phyloP scores from a whole-genome alignment of 1,284 basidiomycete species.

The Xerocomus minutiporus region DNA sequence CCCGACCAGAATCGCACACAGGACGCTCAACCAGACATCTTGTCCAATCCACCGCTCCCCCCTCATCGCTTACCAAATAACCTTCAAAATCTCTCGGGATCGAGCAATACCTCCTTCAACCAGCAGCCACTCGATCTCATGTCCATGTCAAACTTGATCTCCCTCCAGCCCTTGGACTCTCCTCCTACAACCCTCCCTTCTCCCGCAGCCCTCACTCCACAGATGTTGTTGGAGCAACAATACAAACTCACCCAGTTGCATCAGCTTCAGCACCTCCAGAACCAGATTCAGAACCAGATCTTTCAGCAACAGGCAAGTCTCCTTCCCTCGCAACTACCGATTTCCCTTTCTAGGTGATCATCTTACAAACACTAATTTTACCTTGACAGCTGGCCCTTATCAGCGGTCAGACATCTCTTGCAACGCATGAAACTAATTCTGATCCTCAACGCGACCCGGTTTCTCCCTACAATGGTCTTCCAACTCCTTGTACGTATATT shows the following conservation, averaged over 20 bases:
- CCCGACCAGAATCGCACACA: constrained; percentile 23
- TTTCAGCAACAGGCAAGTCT: constrained; percentile 73
- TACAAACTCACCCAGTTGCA: constrained; percentile 70
- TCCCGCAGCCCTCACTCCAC: constrained; percentile 33
- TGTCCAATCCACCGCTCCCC: neutral
- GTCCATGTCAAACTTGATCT: constrained; percentile 42
- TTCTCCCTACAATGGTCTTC: constrained; percentile 53
- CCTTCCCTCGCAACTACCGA: constrained; percentile 1
- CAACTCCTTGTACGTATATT: constrained; percentile 59
- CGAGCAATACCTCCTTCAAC: constrained; percentile 19
- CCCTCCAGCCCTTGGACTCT: constrained; percentile 38
- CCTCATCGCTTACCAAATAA: constrained; percentile 16
- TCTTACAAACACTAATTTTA: constrained; percentile 9
- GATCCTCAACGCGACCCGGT: constrained; percentile 37
- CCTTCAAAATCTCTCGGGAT: constrained; percentile 20
- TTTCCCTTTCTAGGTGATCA: constrained; percentile 8
- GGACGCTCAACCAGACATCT: constrained; percentile 17
- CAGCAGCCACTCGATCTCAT: constrained; percentile 44
- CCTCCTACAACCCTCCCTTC: constrained; percentile 11
- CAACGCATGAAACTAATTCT: constrained; percentile 33
- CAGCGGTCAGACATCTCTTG: constrained; percentile 44
- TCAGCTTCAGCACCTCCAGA: constrained; percentile 72
- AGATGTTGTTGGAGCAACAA: constrained; percentile 54
- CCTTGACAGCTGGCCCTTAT: constrained; percentile 63
- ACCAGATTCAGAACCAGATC: constrained; percentile 78